Evolutionary conservation across 2,329 filamentous ascomycete genomes (phyloP).

Genomic region (Calonectria hongkongensis): DNA sequence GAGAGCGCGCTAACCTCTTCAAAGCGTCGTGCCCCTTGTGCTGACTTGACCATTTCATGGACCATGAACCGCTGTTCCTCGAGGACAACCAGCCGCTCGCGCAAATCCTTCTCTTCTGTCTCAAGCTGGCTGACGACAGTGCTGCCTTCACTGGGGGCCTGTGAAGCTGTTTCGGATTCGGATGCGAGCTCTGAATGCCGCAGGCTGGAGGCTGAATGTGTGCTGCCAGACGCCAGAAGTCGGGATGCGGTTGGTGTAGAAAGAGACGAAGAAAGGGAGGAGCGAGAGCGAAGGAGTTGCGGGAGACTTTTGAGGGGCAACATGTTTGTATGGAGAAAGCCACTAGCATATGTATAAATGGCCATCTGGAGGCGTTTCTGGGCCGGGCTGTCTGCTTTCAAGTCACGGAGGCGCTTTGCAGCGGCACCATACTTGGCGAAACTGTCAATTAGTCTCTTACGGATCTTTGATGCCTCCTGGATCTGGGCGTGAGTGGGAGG

Average conservation of each 20-base stretch:
- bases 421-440: conserved; percentile 92
- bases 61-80: conserved; percentile 96
- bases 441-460: conserved; percentile 91
- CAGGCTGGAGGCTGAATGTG: conserved; percentile 61
- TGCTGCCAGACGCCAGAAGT: conserved; percentile 56
- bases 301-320: conserved; percentile 87
- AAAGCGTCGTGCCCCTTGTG: conserved; percentile 85
- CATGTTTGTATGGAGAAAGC: conserved; percentile 93
- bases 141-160: conserved; percentile 69
- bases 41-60: conserved; percentile 86
- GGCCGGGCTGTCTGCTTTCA: conserved; percentile 82
- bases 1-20: conserved; percentile 90
- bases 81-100: conserved; percentile 87
- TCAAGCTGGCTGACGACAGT: conserved; percentile 78
- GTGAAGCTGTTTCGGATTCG: conserved; percentile 67
- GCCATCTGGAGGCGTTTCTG: conserved; percentile 86
- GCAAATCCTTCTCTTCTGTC: conserved; percentile 87
- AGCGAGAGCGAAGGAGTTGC: conserved; percentile 73
- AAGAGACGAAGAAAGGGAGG: conserved; percentile 57
- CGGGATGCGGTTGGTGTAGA: conserved; percentile 55
- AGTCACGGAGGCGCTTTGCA: conserved; percentile 86
- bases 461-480: conserved; percentile 89
- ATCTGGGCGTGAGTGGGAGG: conserved; percentile 80
- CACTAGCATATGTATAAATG: conserved; percentile 87
- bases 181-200: conserved; percentile 68